phyloP scores from a whole-genome alignment of 2,329 filamentous ascomycete species.

The Colletotrichum endophyticum region DNA sequence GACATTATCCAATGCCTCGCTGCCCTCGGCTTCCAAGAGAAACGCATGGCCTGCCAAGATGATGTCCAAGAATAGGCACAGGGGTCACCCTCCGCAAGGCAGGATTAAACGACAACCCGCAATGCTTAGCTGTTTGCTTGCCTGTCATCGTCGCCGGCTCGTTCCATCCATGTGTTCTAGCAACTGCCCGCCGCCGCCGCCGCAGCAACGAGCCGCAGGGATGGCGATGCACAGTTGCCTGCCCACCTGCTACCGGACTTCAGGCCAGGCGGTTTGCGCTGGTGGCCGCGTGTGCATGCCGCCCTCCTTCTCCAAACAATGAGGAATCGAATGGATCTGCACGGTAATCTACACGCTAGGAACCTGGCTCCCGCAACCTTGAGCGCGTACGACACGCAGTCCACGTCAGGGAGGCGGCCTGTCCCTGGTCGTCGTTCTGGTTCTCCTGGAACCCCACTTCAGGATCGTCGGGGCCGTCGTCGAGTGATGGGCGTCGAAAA shows the following conservation, averaged over 20 bases:
- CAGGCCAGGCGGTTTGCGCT: not conserved
- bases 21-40: not conserved
- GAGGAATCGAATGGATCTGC: not conserved
- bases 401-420: not conserved
- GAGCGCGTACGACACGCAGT: not conserved
- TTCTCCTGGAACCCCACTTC: not conserved
- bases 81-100: not conserved
- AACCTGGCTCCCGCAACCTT: not conserved
- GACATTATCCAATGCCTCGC: not conserved
- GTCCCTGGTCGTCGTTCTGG: not conserved
- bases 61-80: slow-evolving; percentile 16
- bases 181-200: not conserved
- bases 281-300: not conserved
- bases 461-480: not conserved
- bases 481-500: not conserved
- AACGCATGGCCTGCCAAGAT: slow-evolving; percentile 10
- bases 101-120: slow-evolving; percentile 12
- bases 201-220: not conserved
- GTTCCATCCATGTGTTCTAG: not conserved
- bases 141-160: not conserved
- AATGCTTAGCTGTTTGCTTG: slow-evolving; percentile 11
- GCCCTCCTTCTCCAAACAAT: not conserved
- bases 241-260: not conserved
- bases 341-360: not conserved
- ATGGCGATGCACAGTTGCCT: not conserved